Conservation (phyloP, 495 filamentous ascomycete species). For the Pseudotulostoma volvatum region DNA sequence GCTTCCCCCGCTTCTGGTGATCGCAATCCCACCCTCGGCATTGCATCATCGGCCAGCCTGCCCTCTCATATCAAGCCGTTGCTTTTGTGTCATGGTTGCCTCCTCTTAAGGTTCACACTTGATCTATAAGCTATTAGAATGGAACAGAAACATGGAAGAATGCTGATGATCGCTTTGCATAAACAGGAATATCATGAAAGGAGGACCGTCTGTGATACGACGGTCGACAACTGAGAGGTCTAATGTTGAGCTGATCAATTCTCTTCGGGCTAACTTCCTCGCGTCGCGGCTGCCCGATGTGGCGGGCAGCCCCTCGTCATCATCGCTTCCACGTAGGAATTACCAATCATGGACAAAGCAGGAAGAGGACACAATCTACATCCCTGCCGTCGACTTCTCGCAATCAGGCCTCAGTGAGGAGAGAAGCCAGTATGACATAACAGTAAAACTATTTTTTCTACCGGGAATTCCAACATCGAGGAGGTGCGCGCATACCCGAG, state of each 20-base stretch:
- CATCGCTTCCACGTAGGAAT: not conserved
- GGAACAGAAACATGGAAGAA: constrained; percentile 4
- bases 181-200: constrained; percentile 68
- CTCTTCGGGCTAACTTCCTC: constrained; percentile 65
- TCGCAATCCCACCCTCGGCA: not conserved
- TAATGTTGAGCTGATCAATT: constrained; percentile 74
- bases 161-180: constrained; percentile 5
- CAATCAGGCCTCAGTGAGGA: constrained; percentile 58
- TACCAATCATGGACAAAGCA: constrained; percentile 46
- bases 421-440: constrained; percentile 73
- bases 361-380: constrained; percentile 44
- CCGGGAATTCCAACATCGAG: constrained; percentile 45
- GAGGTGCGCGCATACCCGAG: constrained; percentile 48
- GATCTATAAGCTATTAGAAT: constrained; percentile 1
- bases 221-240: constrained; percentile 58
- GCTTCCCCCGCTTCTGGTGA: not conserved
- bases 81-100: constrained; percentile 4
- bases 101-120: not conserved
- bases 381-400: constrained; percentile 63
- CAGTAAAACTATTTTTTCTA: constrained; percentile 83
- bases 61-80: not conserved
- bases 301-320: not conserved
- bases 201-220: constrained; percentile 63
- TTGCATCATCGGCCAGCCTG: not conserved
- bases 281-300: constrained; percentile 41